Base-by-base conservation (phyloP, 2,329 filamentous ascomycete genomes). In the Paradendryphiella salina region DNA sequence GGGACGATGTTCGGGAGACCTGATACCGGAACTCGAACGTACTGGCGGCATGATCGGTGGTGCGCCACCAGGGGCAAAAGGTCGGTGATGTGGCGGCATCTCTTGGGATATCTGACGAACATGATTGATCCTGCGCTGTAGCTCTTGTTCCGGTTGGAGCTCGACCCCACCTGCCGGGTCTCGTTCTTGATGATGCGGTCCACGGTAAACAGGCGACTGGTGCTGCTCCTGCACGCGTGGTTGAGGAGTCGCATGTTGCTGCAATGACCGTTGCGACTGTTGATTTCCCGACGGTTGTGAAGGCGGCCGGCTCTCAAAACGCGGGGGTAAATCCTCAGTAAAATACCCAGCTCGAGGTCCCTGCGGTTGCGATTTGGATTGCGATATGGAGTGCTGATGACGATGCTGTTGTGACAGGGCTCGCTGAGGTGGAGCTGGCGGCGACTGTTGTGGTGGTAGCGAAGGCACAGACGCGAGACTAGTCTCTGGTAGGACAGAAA, bases 261-360 rank as follows among this genome's bases (percentile, higher is more conserved):
- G 68, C n/a, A 66, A 37, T 33, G 61, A 23, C 15, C 67, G 59
- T 33, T 61, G 48, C 18, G 57, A 41, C 48, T 63, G 62, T 46
- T 61, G 48, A 33, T 46, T 52, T 3, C 55, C 53, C 1, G 68
- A 58, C 21, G 67, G 57, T 31, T 70, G 69, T 13, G 67, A 66
- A 10, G 65, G 43, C 28, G 61, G 63, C 31, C 70, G 63, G 41
- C 56, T 62, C 11, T 73, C 70, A 8, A 59, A 45, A 28, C 69
- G 67, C 6, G 61, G 31, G 6, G 62, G 56, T 17, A 62, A n/a
- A 14, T 71, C 67, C 43, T 73, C 67, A 11, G 70, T 70, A 43
- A 74, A 74, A 48, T 64, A 74, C 2, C 71, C 71, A 34, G 65
- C 62, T 41, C 60, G 66, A 52, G 71, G 71, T 11, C 65, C 67